Percentiles rank a stretch among this genome's conserved stretches.
Conservation (phyloP, 768 basidiomycete species). For the Hericium erinaceus region DNA sequence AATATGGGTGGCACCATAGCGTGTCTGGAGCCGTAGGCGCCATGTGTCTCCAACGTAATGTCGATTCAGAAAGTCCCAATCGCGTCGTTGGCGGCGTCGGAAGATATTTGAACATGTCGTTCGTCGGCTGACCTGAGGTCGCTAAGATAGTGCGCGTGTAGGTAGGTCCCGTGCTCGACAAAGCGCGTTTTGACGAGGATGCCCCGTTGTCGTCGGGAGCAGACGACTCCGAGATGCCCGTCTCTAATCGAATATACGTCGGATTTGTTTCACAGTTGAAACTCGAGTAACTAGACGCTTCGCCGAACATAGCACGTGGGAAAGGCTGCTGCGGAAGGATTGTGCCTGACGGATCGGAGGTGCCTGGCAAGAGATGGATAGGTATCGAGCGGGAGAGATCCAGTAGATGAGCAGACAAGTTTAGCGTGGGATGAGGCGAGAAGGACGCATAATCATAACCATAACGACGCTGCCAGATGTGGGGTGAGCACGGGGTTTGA, state of each 20-base stretch:
- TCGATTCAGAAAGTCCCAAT: conserved; percentile 64
- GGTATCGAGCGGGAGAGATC: conserved; percentile 76
- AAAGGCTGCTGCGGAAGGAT: conserved; percentile 92
- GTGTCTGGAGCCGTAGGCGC: conserved; percentile 99
- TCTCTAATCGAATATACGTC: conserved; percentile 63
- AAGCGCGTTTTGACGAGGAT: conserved; percentile 4
- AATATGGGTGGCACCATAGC: conserved; percentile 95
- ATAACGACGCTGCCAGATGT: conserved; percentile 44
- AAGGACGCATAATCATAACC: conserved; percentile 58
- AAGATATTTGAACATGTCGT: conserved; percentile 94
- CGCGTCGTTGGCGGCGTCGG: conserved; percentile 61
- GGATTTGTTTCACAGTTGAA: conserved; percentile 87
- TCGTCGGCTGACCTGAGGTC: conserved; percentile 88
- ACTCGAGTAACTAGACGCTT: conserved; percentile 42
- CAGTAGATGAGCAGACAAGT: conserved; percentile 57
- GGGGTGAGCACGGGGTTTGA: not conserved
- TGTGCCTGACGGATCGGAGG: conserved; percentile 76
- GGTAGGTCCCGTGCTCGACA: conserved; percentile 5
- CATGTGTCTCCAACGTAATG: conserved; percentile 89
- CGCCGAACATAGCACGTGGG: conserved; percentile 85
- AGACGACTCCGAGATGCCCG: conserved; percentile 11
- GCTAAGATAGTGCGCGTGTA: conserved; percentile 55
- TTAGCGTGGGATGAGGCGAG: conserved; percentile 65
- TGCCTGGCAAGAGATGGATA: conserved; percentile 83
- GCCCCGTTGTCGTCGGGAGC: conserved; percentile 2